These are phyloP conservation scores for Sphaerostilbella broomeana DNA, from an alignment of 2,329 filamentous ascomycete species.

Conservation along the genomic window DNA sequence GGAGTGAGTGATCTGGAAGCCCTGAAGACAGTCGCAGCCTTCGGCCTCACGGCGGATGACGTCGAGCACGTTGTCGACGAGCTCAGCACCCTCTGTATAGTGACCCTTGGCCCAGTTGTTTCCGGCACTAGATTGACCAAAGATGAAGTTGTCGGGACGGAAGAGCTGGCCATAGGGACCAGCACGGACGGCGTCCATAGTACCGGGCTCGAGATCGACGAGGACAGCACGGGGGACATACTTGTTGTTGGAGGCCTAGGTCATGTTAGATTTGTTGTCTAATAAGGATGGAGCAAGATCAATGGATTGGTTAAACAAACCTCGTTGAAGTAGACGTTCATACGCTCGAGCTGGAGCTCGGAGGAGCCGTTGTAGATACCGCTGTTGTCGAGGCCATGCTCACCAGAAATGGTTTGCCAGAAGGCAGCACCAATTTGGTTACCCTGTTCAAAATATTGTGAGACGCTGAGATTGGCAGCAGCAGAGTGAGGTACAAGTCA, in stretches of 20 bases:
- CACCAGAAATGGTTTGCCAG: conserved; percentile 85
- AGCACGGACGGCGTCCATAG: conserved; percentile 98
- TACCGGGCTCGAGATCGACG: conserved; percentile 98
- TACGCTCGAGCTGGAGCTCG: conserved; percentile 98
- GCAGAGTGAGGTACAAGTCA: conserved; percentile 7
- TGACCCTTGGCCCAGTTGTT: conserved; percentile 99
- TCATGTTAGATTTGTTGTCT: not conserved
- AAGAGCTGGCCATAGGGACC: conserved; percentile 98
- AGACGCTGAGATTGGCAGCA: conserved; percentile 22
- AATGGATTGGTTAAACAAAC: too few relatives aligned
- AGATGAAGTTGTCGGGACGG: conserved; percentile 99
- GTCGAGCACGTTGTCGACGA: conserved; percentile 96
- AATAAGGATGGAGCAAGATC: too few relatives aligned
- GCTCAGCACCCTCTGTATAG: conserved; percentile 99
- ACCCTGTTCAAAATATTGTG: conserved; percentile 59
- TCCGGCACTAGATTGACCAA: conserved; percentile 97
- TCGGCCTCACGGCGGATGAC: conserved; percentile 98
- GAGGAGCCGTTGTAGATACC: conserved; percentile 99
- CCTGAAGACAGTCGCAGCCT: conserved; percentile 98
- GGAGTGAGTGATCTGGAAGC: conserved; percentile 99
- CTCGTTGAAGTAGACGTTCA: conserved; percentile 99
- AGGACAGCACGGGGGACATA: conserved; percentile 99
- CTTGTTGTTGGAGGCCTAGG: conserved; percentile 90
- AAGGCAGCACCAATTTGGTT: conserved; percentile 99
- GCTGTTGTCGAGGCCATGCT: conserved; percentile 95